A percentile compares a stretch with the other conserved stretches of the same genome.
Conservation (phyloP, 768 basidiomycete genomes). For the Gelatoporia subvermispora region DNA sequence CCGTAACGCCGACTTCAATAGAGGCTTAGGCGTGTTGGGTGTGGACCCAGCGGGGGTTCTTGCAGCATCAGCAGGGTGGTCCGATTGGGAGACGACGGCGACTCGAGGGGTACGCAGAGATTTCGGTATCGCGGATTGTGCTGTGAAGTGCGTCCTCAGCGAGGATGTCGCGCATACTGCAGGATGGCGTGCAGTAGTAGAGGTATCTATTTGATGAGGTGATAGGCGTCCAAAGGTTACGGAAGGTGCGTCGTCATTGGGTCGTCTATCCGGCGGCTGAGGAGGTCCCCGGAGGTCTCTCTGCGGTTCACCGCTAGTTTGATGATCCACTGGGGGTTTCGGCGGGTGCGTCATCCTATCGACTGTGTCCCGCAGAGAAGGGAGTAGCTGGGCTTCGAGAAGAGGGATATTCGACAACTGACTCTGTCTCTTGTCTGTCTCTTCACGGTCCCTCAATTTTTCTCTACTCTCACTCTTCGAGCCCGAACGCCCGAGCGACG, state of each 20-base stretch:
- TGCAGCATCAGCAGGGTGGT: background rate
- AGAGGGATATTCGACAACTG: constrained; percentile 50
- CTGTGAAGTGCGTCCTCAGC: background rate
- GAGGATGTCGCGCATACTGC: background rate
- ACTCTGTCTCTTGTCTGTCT: constrained; percentile 28
- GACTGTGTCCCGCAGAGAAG: constrained; percentile 68
- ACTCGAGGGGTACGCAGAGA: no score
- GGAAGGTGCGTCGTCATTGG: constrained; percentile 1
- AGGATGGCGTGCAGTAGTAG: background rate
- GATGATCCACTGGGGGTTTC: constrained; percentile 3
- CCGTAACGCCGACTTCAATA: background rate
- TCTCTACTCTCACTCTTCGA: background rate
- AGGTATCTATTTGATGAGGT: background rate
- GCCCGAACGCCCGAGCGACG: background rate
- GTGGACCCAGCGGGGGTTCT: background rate
- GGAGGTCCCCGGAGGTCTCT: background rate
- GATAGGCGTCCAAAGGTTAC: background rate
- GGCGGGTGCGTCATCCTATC: constrained; percentile 57
- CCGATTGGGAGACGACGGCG: background rate
- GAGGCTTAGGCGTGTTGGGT: background rate
- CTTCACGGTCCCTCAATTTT: constrained; percentile 7
- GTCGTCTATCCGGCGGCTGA: background rate
- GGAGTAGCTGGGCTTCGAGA: constrained; percentile 60
- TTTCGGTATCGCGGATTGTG: no score
- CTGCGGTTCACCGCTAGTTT: background rate